phyloP scores from a whole-genome alignment of 2,329 filamentous ascomycete genomes.

The Clarireedia paspali region DNA sequence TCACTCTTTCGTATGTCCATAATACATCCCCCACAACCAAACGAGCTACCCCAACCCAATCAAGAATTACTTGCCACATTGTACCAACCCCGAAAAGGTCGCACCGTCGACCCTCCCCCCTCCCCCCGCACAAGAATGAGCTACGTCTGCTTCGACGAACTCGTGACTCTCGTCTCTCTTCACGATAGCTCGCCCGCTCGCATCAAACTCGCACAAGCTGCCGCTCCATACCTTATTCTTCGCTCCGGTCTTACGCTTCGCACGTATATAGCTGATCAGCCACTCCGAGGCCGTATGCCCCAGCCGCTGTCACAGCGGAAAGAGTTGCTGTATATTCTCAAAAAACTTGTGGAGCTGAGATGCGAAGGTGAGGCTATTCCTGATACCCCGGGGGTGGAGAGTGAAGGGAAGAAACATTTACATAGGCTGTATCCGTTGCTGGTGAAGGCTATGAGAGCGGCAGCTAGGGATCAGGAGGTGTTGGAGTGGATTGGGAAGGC shows the following conservation, averaged over 20 bases:
- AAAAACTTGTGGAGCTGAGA: constrained; percentile 55
- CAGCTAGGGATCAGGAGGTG: constrained; percentile 55
- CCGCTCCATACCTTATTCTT: constrained; percentile 74
- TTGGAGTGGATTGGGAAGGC: constrained; percentile 49
- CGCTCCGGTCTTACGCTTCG: constrained; percentile 75
- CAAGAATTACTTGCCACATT: constrained; percentile 52
- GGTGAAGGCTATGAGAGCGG: constrained; percentile 52
- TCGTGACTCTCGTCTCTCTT: constrained; percentile 60
- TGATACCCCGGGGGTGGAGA: constrained; percentile 42
- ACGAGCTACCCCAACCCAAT: constrained; percentile 45
- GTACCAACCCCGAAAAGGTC: constrained; percentile 58
- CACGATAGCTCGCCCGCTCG: constrained; percentile 33
- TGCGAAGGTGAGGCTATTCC: constrained; percentile 67
- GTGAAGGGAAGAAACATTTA: constrained; percentile 64
- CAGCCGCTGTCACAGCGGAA: constrained; percentile 74
- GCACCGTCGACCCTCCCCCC: constrained; percentile 60
- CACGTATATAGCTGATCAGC: constrained; percentile 84
- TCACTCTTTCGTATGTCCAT: constrained; percentile 77
- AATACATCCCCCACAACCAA: constrained; percentile 59
- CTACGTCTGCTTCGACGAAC: constrained; percentile 72
- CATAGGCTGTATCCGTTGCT: constrained; percentile 74
- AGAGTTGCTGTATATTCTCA: constrained; percentile 68
- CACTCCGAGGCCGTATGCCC: constrained; percentile 80
- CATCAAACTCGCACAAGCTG: constrained; percentile 57
- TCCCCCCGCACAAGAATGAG: constrained; percentile 63